Percentiles rank a stretch among this genome's conserved stretches.
These are phyloP conservation scores for Ettlia oleoabundans DNA, from an alignment of 139 green algal genomes.

Conservation along the genomic window DNA sequence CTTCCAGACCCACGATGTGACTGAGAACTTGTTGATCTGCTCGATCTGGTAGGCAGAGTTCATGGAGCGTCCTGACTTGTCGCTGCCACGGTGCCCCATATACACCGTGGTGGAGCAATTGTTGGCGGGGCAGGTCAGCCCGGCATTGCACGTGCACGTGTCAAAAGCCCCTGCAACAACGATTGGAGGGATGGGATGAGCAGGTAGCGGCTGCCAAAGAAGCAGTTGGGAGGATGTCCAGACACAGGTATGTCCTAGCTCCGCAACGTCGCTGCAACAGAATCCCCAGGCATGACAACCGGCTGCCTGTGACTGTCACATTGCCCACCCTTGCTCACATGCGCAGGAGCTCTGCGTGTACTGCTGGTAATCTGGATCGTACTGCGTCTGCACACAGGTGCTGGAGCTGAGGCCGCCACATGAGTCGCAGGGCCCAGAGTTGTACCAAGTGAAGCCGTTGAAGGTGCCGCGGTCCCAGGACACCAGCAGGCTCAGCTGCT, in stretches of 20 bases:
- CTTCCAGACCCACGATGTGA: slow-evolving; percentile 22
- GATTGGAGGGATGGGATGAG: too few species aligned
- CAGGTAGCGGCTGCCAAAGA: neutral
- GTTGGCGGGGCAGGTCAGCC: slow-evolving; percentile 15
- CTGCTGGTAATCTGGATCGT: slow-evolving; percentile 17
- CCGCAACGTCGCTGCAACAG: too few species aligned
- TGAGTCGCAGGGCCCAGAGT: slow-evolving; percentile 43
- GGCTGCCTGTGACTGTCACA: too few species aligned
- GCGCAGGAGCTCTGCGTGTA: slow-evolving; percentile 40
- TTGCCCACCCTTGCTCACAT: slow-evolving; percentile 17
- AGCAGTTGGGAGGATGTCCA: neutral
- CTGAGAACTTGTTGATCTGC: slow-evolving; percentile 47
- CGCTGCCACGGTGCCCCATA: slow-evolving; percentile 41
- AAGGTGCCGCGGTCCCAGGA: slow-evolving; percentile 36
- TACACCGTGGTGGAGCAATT: slow-evolving; percentile 52
- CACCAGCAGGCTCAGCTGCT: slow-evolving; percentile 45
- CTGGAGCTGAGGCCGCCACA: slow-evolving; percentile 36
- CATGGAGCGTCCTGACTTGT: slow-evolving; percentile 39
- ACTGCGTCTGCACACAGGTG: slow-evolving; percentile 21
- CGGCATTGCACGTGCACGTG: slow-evolving; percentile 29
- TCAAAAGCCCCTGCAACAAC: slow-evolving; percentile 1
- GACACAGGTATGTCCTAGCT: neutral
- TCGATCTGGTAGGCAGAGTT: slow-evolving; percentile 46
- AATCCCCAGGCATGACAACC: too few species aligned
- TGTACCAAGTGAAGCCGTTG: slow-evolving; percentile 48